phyloP scores from a whole-genome alignment of 345 rosid genomes.

The Citrus medica region DNA sequence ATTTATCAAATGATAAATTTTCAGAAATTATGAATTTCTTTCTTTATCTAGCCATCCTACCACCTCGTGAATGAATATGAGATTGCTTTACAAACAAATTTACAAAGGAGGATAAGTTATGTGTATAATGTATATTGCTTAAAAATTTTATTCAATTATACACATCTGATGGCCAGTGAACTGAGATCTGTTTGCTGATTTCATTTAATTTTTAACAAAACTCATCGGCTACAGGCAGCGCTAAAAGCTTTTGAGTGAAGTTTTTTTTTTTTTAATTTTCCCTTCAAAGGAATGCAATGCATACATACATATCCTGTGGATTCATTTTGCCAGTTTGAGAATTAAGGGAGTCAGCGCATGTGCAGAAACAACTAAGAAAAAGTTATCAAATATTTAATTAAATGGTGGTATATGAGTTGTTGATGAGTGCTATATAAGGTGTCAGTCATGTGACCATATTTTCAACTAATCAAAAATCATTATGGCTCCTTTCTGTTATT shows the following conservation, averaged over 20 bases:
- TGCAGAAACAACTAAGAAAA: not conserved
- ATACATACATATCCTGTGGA: too few relatives aligned
- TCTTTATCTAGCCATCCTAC: too few relatives aligned
- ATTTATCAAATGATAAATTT: too few relatives aligned
- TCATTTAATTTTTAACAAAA: not conserved
- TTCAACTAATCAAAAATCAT: not conserved
- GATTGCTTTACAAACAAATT: not conserved
- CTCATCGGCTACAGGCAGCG: not conserved
- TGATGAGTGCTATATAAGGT: not conserved
- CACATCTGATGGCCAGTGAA: too few relatives aligned
- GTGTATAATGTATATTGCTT: not conserved
- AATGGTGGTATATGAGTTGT: not conserved
- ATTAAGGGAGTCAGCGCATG: not conserved
- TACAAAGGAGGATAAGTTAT: not conserved
- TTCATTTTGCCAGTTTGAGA: not conserved
- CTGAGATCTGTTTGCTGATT: not conserved
- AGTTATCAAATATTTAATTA: not conserved
- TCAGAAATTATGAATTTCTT: too few relatives aligned
- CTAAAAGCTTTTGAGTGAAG: not conserved
- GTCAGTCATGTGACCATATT: conserved; percentile 5
- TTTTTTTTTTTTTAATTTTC: not conserved
- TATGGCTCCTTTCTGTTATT: not conserved
- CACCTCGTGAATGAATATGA: too few relatives aligned
- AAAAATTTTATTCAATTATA: too few relatives aligned
- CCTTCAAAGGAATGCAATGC: not conserved